phyloP scores from a whole-genome alignment of 2,329 filamentous ascomycete genomes.

The Ambrosiella beaveri region DNA sequence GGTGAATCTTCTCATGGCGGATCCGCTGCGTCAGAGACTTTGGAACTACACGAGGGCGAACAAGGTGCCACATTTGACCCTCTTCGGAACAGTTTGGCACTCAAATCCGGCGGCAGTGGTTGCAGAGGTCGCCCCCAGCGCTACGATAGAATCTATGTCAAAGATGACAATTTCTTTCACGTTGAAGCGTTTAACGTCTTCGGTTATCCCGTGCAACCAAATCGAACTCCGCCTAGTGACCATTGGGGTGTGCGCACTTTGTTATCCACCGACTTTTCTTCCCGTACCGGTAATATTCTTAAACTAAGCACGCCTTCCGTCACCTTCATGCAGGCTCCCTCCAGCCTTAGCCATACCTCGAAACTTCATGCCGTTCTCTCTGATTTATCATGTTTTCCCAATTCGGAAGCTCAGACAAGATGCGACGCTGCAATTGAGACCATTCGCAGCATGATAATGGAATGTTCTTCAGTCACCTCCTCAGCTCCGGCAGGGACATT shows the following conservation, averaged over 20 bases:
- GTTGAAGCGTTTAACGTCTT: conserved; percentile 39
- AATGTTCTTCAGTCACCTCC: background rate
- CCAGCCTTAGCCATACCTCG: background rate
- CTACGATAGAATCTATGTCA: conserved; percentile 46
- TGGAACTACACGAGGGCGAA: conserved; percentile 36
- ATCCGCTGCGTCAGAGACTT: conserved; percentile 14
- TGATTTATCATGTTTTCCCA: background rate
- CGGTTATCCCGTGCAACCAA: conserved; percentile 24
- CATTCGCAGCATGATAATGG: background rate
- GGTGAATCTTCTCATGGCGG: conserved; percentile 24
- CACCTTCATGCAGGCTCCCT: background rate
- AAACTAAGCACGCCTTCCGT: background rate
- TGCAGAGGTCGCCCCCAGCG: conserved; percentile 41
- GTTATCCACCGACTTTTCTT: conserved; percentile 16
- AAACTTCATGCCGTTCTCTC: background rate
- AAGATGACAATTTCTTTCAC: conserved; percentile 23
- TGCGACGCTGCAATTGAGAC: background rate
- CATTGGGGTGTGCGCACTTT: conserved; percentile 40
- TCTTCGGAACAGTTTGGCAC: conserved; percentile 35
- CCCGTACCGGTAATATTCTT: background rate
- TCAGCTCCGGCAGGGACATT: background rate
- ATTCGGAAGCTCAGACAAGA: background rate
- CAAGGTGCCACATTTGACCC: conserved; percentile 50
- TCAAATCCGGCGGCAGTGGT: conserved; percentile 28
- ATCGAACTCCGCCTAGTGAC: conserved; percentile 25